Evolutionary conservation across 805 yeast genomes (phyloP).

Genomic region (Starmera pachycereana): DNA sequence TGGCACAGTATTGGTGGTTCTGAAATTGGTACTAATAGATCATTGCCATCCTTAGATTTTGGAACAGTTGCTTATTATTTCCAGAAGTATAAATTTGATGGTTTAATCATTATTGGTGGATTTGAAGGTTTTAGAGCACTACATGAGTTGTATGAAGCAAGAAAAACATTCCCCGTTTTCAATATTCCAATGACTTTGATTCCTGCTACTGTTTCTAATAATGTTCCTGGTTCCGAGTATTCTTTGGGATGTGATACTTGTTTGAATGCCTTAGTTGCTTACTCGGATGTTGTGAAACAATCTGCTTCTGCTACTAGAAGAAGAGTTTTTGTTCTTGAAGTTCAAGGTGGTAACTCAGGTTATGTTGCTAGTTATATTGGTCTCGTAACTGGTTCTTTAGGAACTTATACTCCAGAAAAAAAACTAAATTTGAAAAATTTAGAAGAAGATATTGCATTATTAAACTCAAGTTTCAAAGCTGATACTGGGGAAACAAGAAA

Average conservation of each 20-base stretch:
- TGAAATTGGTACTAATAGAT: conserved; percentile 92
- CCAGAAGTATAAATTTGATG: conserved; percentile 82
- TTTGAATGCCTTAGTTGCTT: conserved; percentile 77
- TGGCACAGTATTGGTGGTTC: conserved; percentile 93
- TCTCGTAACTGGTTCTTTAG: conserved; percentile 83
- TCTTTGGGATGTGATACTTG: conserved; percentile 95
- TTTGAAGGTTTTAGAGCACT: conserved; percentile 91
- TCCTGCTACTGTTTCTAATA: conserved; percentile 95
- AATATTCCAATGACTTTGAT: conserved; percentile 88
- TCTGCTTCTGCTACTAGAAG: conserved; percentile 91
- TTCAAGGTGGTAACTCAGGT: conserved; percentile 96
- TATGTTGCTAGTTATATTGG: conserved; percentile 83
- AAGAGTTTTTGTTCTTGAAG: conserved; percentile 92
- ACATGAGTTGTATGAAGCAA: conserved; percentile 69
- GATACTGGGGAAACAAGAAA: conserved; percentile 75
- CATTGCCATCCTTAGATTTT: conserved; percentile 67
- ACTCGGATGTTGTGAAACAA: conserved; percentile 93
- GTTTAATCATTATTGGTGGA: conserved; percentile 88
- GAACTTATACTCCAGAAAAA: conserved; percentile 85
- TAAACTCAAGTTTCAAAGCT: conserved; percentile 55
- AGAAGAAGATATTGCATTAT: conserved; percentile 62
- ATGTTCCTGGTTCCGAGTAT: conserved; percentile 98
- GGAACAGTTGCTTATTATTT: conserved; percentile 91
- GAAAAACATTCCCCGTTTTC: conserved; percentile 76
- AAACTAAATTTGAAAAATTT: conserved; percentile 59